Evolutionary conservation across 139 green algal species (phyloP).

Genomic region (Pleodorina starrii): DNA sequence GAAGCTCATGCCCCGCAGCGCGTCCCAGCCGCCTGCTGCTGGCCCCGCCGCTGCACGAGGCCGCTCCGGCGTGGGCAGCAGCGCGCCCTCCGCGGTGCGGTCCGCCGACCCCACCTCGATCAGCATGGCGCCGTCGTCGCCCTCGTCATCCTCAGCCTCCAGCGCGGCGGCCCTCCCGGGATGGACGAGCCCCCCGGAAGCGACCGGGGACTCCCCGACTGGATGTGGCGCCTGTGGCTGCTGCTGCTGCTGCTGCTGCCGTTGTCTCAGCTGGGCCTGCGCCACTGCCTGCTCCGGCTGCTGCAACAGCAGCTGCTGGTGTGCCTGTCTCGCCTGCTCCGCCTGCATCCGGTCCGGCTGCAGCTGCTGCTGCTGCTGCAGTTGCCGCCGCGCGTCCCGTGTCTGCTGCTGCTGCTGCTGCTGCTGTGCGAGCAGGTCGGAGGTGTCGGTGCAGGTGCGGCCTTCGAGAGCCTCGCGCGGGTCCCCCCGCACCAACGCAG

Average conservation of each 20-base stretch:
- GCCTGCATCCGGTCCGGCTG: too few species aligned
- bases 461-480: too few species aligned
- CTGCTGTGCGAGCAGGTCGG: background rate
- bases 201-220: background rate
- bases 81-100: background rate
- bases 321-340: too few species aligned
- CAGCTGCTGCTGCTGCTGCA: too few species aligned
- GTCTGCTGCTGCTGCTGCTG: background rate
- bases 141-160: background rate
- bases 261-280: background rate
- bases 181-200: background rate
- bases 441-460: too few species aligned
- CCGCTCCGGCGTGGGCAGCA: slow-evolving; percentile 24
- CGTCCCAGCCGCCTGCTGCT: slow-evolving; percentile 1
- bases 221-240: background rate
- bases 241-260: background rate
- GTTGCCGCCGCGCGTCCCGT: background rate
- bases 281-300: background rate
- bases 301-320: too few species aligned
- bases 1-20: slow-evolving; percentile 1
- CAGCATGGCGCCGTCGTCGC: slow-evolving; percentile 19
- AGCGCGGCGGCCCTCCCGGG: background rate
- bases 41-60: background rate
- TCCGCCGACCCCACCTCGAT: background rate
- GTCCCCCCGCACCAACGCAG: too few species aligned